Conservation (phyloP, 176 grass and related monocot species). For the sorghum (Sorghum bicolor) region DNA sequence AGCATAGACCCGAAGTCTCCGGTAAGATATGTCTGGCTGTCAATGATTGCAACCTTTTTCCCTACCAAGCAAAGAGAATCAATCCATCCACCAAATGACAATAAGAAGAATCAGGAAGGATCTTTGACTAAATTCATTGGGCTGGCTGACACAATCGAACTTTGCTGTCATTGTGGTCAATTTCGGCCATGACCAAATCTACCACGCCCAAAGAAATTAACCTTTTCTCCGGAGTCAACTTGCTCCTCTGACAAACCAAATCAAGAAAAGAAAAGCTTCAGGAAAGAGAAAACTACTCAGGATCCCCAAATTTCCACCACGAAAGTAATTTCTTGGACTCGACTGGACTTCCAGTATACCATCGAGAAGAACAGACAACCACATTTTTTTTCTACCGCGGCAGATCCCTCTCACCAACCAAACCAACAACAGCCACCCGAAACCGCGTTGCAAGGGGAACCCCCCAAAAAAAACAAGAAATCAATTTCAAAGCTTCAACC, state of each 20-base stretch:
- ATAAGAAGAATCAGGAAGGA: background rate
- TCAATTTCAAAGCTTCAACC: background rate
- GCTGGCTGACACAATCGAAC: background rate
- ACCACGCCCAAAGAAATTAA: background rate
- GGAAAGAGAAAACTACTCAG: background rate
- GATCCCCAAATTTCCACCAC: background rate
- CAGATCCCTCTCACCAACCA: slow-evolving; percentile 35
- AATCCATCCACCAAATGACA: slow-evolving; percentile 17
- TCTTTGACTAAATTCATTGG: background rate
- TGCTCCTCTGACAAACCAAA: slow-evolving; percentile 8
- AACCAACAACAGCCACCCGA: slow-evolving; percentile 15
- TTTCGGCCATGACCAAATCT: slow-evolving; percentile 3
- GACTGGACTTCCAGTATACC: background rate
- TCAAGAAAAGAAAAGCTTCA: slow-evolving; percentile 1
- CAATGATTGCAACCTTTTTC: slow-evolving; percentile 25
- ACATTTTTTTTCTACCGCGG: background rate
- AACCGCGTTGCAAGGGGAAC: background rate
- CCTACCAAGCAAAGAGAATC: background rate
- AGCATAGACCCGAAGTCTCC: background rate
- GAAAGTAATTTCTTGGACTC: slow-evolving; percentile 9
- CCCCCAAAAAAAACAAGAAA: background rate
- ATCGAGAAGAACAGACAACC: background rate
- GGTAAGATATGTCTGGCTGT: background rate
- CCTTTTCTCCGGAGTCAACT: slow-evolving; percentile 3
- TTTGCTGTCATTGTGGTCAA: background rate